Base-by-base conservation (phyloP, 2,329 filamentous ascomycete species). In the Penicillium digitatum region DNA sequence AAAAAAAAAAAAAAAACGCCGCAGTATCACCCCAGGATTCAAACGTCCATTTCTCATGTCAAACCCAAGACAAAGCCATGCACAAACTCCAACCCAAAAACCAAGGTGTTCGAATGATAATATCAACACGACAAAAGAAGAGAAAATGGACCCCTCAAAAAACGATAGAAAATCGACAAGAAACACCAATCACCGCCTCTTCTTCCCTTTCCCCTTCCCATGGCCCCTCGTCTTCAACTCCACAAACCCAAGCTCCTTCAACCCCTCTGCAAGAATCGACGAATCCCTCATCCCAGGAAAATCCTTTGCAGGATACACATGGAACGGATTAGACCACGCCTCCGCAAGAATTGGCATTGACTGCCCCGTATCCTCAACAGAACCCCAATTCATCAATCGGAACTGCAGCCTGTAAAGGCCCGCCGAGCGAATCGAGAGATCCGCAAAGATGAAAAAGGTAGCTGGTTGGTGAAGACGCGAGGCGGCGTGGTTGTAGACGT, bases 361-460 rank as follows among this genome's bases (percentile, higher is more conserved):
- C 48, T 68, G 63, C 3, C 69, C 71, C 11, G 69, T 71, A 55
- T 70, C 71, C 46, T 69, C 69, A 8, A 69, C 63, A 16, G 57
- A 55, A 34, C 70, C 68, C 71, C 69, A 69, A 55, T 77, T 74
- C 71, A 79, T 76, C 22, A 79, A 69, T 11, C 69, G 69, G 59
- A 79, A 79, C 34, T 76, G 72, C 1, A 79, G 64, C 7, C 73
- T 72, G 58, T 79, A 79, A 4, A 72, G 52, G 0, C 77, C 77
- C 20, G 75, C 73, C 8, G 72, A 72, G 43, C 76, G 75, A 22
- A 79, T 71, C 3, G 76, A 78, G 1, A 79, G 69, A 59, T 79
- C 77, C 0, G 76, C 69, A 48, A 79, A 79, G 26, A 79, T 74
- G 60, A 79, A 79, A 58, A 79, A 79, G 2, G 72, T 70, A 20